phyloP scores from a whole-genome alignment of 2,329 filamentous ascomycete genomes.

The Cercospora zeina region DNA sequence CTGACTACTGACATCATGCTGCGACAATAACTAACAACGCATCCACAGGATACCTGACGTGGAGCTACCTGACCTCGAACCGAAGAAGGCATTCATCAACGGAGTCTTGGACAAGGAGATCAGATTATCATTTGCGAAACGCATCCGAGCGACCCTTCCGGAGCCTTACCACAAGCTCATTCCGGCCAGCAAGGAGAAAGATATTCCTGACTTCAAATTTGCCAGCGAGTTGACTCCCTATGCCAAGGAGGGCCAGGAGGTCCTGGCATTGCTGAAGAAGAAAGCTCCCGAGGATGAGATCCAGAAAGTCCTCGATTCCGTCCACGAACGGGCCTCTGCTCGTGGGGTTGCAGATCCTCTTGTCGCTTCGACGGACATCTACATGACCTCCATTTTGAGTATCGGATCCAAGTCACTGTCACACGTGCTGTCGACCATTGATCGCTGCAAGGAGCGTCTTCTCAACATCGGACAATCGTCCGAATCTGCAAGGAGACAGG shows the following conservation, averaged over 20 bases:
- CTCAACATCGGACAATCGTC: conserved; percentile 75
- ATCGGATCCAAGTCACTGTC: conserved; percentile 94
- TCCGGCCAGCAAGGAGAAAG: conserved; percentile 83
- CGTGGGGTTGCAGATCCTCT: conserved; percentile 70
- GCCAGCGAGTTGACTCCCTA: conserved; percentile 74
- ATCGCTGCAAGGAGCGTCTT: conserved; percentile 87
- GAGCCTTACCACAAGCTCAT: conserved; percentile 80
- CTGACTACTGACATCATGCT: not conserved
- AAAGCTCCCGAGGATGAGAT: conserved; percentile 86
- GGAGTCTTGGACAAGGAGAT: conserved; percentile 96
- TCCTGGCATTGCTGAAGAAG: conserved; percentile 74
- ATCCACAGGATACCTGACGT: conserved; percentile 71
- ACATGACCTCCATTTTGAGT: conserved; percentile 89
- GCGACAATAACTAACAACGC: not conserved
- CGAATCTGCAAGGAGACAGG: conserved; percentile 76
- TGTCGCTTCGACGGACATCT: conserved; percentile 86
- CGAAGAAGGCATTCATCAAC: conserved; percentile 88
- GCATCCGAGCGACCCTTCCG: conserved; percentile 90
- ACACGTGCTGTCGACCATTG: conserved; percentile 92
- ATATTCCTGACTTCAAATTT: conserved; percentile 95
- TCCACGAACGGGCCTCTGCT: conserved; percentile 74
- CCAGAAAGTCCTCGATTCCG: conserved; percentile 74
- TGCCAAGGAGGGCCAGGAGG: conserved; percentile 76
- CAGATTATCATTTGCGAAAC: conserved; percentile 89
- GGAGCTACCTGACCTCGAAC: conserved; percentile 71